These are phyloP conservation scores for Eucalyptus curtisii DNA, from an alignment of 345 rosid species.

Conservation along the genomic window DNA sequence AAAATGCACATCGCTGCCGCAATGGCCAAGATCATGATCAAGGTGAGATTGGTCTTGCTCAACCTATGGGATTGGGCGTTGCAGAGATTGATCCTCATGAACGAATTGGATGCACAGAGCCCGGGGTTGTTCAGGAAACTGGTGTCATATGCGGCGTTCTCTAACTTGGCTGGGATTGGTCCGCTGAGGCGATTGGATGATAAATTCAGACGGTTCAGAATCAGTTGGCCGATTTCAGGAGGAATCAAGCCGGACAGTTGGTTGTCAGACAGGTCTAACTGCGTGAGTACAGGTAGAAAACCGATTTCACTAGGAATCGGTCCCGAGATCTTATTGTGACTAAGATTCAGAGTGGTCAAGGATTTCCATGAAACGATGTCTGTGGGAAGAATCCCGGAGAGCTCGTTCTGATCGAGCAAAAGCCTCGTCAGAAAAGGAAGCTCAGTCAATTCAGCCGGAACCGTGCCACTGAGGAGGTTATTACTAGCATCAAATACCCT, in stretches of 20 bases:
- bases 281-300: conserved; percentile 10
- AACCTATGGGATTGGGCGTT: background rate
- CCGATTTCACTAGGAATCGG: conserved; percentile 25
- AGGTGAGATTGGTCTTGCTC: background rate
- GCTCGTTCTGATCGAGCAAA: conserved; percentile 35
- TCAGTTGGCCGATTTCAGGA: too few relatives aligned
- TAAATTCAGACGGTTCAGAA: too few relatives aligned
- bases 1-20: background rate
- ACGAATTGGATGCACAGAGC: conserved; percentile 22
- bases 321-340: conserved; percentile 36
- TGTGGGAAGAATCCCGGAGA: conserved; percentile 37
- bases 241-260: conserved; percentile 17
- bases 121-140: conserved; percentile 42
- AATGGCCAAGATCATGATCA: background rate
- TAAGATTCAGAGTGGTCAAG: conserved; percentile 23
- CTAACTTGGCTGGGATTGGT: background rate
- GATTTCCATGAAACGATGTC: conserved; percentile 27
- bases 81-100: conserved; percentile 13
- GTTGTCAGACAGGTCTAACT: conserved; percentile 39
- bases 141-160: background rate
- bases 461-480: conserved; percentile 29
- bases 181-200: background rate
- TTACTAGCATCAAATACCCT: conserved; percentile 29
- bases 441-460: conserved; percentile 31
- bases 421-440: conserved; percentile 14